These are phyloP conservation scores for Clavariopsis aquatica DNA, from an alignment of 495 filamentous ascomycete genomes.

Conservation along the genomic window DNA sequence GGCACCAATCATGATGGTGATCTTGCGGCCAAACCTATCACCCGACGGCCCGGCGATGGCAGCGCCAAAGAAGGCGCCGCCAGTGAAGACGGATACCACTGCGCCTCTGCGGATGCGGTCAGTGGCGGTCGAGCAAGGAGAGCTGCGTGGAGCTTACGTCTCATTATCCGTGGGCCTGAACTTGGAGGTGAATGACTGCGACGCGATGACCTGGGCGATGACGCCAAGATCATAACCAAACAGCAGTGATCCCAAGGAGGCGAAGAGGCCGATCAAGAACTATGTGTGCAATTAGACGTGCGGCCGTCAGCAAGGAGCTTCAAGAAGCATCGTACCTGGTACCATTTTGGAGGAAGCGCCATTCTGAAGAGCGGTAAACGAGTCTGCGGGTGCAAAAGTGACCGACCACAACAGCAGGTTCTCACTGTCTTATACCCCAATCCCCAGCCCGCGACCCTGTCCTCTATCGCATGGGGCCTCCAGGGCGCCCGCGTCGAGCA, in stretches of 20 bases:
- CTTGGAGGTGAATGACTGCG: constrained; percentile 47
- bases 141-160: constrained; percentile 46
- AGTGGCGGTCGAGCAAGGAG: not conserved
- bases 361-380: constrained; percentile 40
- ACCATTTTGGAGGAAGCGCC: constrained; percentile 58
- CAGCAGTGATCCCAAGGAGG: constrained; percentile 46
- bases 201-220: constrained; percentile 45
- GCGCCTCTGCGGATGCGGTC: constrained; percentile 54
- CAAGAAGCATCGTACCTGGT: constrained; percentile 49
- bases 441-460: not conserved
- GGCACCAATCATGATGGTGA: constrained; percentile 51
- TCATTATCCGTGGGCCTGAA: constrained; percentile 58
- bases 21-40: constrained; percentile 51
- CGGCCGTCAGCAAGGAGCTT: too few species aligned
- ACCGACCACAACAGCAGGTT: not conserved
- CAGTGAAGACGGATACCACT: constrained; percentile 70
- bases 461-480: not conserved
- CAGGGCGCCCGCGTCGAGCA: not conserved
- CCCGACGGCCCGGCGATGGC: constrained; percentile 52
- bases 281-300: too few species aligned
- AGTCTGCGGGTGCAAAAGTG: not conserved
- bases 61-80: constrained; percentile 60
- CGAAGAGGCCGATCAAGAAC: constrained; percentile 47
- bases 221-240: constrained; percentile 50
- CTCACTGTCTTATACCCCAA: constrained; percentile 16